phyloP scores from a whole-genome alignment of 495 filamentous ascomycete species.

The Penicillium riverlandense region DNA sequence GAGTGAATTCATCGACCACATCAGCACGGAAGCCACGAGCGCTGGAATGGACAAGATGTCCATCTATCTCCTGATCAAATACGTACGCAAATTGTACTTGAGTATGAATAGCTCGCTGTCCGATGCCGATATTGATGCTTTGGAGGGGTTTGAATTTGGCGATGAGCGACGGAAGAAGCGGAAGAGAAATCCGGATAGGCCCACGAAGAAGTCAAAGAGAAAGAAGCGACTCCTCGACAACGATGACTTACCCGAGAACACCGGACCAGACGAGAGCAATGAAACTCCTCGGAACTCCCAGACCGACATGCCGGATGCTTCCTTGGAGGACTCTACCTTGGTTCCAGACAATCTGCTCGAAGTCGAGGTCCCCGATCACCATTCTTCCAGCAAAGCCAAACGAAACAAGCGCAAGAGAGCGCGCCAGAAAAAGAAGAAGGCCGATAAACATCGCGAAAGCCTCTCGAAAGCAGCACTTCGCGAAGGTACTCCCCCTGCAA shows the following conservation, averaged over 20 bases:
- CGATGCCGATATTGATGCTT: neutral
- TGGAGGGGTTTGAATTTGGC: conserved; percentile 12
- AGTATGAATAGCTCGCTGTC: neutral
- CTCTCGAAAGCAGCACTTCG: no score
- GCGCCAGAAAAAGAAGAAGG: neutral
- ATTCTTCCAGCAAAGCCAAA: no score
- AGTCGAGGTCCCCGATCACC: no score
- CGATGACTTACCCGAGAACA: no score
- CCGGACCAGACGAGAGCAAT: no score
- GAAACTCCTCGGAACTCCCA: no score
- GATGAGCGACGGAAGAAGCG: conserved; percentile 8
- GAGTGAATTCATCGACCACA: conserved; percentile 10
- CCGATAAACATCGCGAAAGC: neutral
- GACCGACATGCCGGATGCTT: no score
- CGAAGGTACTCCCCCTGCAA: no score
- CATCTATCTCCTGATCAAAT: conserved; percentile 8
- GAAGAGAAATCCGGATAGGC: neutral
- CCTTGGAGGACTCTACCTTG: no score
- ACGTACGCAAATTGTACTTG: conserved; percentile 18
- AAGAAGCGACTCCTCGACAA: conserved; percentile 3
- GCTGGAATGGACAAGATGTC: conserved; percentile 7
- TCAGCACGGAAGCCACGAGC: conserved; percentile 5
- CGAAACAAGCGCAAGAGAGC: neutral
- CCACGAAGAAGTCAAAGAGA: conserved; percentile 11
- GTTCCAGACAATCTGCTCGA: no score